Conservation (phyloP, 352 stramenopile species). For the Pythium insidiosum region DNA sequence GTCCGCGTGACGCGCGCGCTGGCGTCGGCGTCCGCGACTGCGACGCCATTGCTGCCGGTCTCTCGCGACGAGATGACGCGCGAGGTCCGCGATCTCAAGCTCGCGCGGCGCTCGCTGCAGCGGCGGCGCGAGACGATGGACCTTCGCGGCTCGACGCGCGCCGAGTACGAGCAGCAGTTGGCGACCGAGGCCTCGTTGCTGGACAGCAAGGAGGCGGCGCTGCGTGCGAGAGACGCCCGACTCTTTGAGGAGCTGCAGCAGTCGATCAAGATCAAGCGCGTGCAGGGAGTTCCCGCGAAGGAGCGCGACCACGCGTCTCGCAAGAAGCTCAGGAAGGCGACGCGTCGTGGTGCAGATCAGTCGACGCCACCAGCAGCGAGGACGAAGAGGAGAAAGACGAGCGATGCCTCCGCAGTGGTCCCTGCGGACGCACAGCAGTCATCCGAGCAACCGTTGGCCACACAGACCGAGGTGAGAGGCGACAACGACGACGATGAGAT, state of each 20-base stretch:
- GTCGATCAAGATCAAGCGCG: not conserved
- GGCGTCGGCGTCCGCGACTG: not conserved
- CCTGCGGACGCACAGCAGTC: too few species aligned
- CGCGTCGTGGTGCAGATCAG: too few species aligned
- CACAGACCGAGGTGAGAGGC: too few species aligned
- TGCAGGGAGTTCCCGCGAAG: not conserved
- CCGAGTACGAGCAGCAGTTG: conserved; percentile 24
- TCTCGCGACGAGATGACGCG: not conserved
- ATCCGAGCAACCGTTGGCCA: too few species aligned
- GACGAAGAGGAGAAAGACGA: too few species aligned
- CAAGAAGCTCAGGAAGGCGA: too few species aligned
- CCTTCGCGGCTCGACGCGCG: conserved; percentile 11
- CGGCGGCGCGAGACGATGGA: conserved; percentile 15
- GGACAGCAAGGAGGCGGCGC: not conserved
- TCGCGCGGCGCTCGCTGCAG: conserved; percentile 12
- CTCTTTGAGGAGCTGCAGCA: not conserved
- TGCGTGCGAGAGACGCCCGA: not conserved
- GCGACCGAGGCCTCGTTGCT: not conserved
- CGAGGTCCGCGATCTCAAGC: conserved; percentile 6
- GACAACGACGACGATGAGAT: too few species aligned
- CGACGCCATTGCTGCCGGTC: not conserved
- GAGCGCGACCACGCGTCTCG: not conserved
- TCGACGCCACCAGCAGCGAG: too few species aligned
- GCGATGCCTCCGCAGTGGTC: too few species aligned
- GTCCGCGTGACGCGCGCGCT: not conserved